phyloP scores from a whole-genome alignment of 2,329 filamentous ascomycete species.

The Chaetomium sp. region DNA sequence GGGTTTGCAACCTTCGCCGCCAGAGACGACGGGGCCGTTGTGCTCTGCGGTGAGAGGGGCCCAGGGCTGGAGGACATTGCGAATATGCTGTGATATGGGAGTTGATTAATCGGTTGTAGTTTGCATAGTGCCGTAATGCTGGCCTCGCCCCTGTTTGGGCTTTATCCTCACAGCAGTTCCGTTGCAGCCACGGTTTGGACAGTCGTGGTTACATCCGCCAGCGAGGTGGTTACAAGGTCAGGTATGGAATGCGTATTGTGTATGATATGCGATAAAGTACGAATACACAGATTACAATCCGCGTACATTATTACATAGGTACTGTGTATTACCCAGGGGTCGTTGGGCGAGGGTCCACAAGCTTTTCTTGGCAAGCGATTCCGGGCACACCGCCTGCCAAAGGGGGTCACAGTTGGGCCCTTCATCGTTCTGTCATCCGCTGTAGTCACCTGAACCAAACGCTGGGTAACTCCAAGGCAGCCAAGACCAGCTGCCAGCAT shows the following conservation, averaged over 20 bases:
- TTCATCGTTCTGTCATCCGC: constrained; percentile 26
- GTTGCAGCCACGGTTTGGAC: not conserved
- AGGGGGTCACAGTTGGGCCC: not conserved
- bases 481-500: constrained; percentile 15
- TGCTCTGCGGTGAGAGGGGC: constrained; percentile 40
- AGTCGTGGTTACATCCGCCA: not conserved
- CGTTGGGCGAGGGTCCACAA: constrained; percentile 17
- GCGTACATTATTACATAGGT: too few relatives aligned
- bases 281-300: too few relatives aligned
- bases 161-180: not conserved
- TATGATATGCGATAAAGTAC: too few relatives aligned
- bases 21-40: constrained; percentile 37
- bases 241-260: not conserved
- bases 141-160: not conserved
- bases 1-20: constrained; percentile 56
- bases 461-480: constrained; percentile 13
- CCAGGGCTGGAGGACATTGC: constrained; percentile 29
- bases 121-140: not conserved
- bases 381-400: constrained; percentile 28
- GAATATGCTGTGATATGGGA: not conserved
- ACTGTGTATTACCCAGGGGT: too few relatives aligned
- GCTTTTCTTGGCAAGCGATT: constrained; percentile 6
- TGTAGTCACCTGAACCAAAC: constrained; percentile 28
- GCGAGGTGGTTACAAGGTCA: not conserved
- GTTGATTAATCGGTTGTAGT: not conserved